These are phyloP conservation scores for Backusella macrospora DNA, from an alignment of 192 early-diverging fungal genomes.

Conservation along the genomic window DNA sequence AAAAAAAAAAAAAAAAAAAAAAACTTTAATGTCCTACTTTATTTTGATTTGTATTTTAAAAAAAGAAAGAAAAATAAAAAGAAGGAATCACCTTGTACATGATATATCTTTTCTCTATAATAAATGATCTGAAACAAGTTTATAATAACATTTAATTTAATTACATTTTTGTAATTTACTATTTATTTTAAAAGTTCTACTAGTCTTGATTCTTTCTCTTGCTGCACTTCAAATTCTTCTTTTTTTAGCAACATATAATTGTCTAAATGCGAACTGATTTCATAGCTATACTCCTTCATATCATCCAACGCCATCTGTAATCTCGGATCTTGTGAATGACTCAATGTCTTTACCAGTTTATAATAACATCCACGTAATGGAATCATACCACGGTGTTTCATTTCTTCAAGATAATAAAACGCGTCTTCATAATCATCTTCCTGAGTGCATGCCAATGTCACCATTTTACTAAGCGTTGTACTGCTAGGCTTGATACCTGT, in stretches of 20 bases:
- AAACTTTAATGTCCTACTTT: too few relatives aligned
- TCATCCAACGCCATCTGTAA: conserved; percentile 62
- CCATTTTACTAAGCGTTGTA: conserved; percentile 57
- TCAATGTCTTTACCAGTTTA: conserved; percentile 58
- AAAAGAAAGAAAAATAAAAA: too few relatives aligned
- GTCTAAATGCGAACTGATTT: conserved; percentile 15
- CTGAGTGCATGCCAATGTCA: conserved; percentile 51
- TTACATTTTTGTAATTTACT: neutral
- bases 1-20: too few relatives aligned
- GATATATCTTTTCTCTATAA: too few relatives aligned
- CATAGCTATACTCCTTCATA: conserved; percentile 60
- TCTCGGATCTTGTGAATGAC: conserved; percentile 57
- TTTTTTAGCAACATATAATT: conserved; percentile 15
- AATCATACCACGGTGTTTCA: conserved; percentile 60
- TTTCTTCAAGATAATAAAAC: conserved; percentile 71
- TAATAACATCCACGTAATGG: conserved; percentile 59
- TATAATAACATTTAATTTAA: neutral
- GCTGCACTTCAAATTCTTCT: conserved; percentile 1
- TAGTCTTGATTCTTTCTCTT: neutral
- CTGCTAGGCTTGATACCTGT: conserved; percentile 44
- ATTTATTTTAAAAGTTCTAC: neutral
- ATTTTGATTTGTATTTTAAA: too few relatives aligned
- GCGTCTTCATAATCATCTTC: conserved; percentile 69
- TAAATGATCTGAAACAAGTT: too few relatives aligned
- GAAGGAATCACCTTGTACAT: too few relatives aligned